Evolutionary conservation across 176 grass and related monocot species (phyloP).

Genomic region (Triticum turgidum): DNA sequence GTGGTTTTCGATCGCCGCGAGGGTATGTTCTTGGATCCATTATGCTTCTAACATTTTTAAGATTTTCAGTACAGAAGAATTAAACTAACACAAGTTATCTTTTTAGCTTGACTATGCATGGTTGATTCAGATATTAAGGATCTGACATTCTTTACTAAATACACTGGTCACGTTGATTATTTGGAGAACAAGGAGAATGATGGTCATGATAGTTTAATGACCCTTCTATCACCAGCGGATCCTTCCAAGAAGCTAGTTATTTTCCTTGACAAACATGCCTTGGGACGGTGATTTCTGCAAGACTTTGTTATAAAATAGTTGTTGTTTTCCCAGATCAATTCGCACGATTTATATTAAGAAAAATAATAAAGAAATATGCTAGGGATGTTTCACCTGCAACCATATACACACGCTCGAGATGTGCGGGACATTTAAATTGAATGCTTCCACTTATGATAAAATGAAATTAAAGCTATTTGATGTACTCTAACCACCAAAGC

Average conservation of each 20-base stretch:
- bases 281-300: too few relatives aligned
- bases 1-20: constrained; percentile 64
- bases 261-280: constrained; percentile 52
- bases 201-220: constrained; percentile 84
- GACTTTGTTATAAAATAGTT: too few relatives aligned
- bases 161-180: constrained; percentile 72
- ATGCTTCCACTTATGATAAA: too few relatives aligned
- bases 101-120: constrained; percentile 71
- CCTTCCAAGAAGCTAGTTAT: constrained; percentile 61
- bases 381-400: too few relatives aligned
- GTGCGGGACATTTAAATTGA: too few relatives aligned
- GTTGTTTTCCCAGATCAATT: too few relatives aligned
- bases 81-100: constrained; percentile 14
- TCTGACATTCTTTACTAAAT: constrained; percentile 68
- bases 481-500: too few relatives aligned
- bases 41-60: not conserved
- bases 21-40: constrained; percentile 44
- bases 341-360: too few relatives aligned
- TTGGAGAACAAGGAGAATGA: constrained; percentile 51
- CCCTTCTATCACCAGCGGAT: constrained; percentile 53
- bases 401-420: too few relatives aligned
- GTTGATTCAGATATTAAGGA: constrained; percentile 76
- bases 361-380: too few relatives aligned
- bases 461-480: too few relatives aligned
- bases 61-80: not conserved